Evolutionary conservation across 805 yeast species (phyloP).

Genomic region (Monosporozyma siamensis): DNA sequence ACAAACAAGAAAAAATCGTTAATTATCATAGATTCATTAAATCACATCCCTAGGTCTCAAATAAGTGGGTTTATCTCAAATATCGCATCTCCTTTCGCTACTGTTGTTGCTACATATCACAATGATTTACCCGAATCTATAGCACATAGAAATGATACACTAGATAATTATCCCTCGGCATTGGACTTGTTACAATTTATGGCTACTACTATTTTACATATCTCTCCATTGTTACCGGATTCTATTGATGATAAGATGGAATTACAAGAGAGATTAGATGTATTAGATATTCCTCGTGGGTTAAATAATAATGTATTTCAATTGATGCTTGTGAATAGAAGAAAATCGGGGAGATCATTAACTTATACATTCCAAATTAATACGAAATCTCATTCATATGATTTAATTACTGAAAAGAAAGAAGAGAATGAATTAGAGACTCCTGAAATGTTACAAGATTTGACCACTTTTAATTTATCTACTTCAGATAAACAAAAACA

Average conservation of each 20-base stretch:
- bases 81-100: conserved; percentile 38
- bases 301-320: conserved; percentile 41
- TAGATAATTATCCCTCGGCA: conserved; percentile 42
- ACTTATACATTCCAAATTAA: conserved; percentile 47
- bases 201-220: conserved; percentile 64
- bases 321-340: conserved; percentile 50
- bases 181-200: conserved; percentile 51
- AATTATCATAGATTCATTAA: conserved; percentile 60
- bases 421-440: conserved; percentile 29
- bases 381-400: conserved; percentile 36
- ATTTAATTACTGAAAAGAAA: conserved; percentile 22
- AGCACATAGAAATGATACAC: conserved; percentile 4
- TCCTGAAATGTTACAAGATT: conserved; percentile 49
- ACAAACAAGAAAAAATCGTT: conserved; percentile 29
- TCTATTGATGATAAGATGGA: conserved; percentile 38
- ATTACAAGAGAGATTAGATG: conserved; percentile 32
- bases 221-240: conserved; percentile 36
- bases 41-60: conserved; percentile 40
- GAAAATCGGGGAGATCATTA: conserved; percentile 79
- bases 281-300: conserved; percentile 42
- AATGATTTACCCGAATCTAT: conserved; percentile 33
- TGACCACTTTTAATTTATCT: conserved; percentile 81
- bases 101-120: conserved; percentile 43
- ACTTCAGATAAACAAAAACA: conserved; percentile 65
- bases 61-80: conserved; percentile 43